Evolutionary conservation across 1,139 yeast genomes (phyloP), one percentile per base, ranked within the genome.

Genomic region (Kodamaea anthophila): DNA sequence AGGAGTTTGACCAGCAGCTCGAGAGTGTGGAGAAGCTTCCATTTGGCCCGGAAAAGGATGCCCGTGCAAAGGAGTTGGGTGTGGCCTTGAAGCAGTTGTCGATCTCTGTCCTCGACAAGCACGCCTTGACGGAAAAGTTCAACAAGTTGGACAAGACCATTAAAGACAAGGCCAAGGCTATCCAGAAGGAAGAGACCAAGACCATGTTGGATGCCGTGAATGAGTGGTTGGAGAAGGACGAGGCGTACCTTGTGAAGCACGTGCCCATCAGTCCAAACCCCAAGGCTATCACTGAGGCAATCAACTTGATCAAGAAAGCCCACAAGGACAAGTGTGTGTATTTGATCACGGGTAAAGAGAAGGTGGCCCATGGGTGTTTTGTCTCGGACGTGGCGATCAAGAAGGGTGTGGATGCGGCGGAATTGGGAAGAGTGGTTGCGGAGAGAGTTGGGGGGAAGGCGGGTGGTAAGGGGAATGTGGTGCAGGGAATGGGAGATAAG

Each of bases 381-480:
- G 70, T 91, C 34, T 75, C 94, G 3, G 78, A 83, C 41, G 77
- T 60, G 30, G 85, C 88, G 21, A 63, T 79, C 40, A 70, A 69
- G 30, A 75, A 81, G 55, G 91, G 91, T 32, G 63, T 86, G 24
- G 70, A 77, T 44, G 96, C 96, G 22, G 64, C 74, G 39, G 87
- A 74, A 18, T 70, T 87, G 43, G 94, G 94, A 21, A 62, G 69
- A 33, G 63, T 71, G 35, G 97, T 84, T 26, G 65, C 88, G 28
- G 60, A 65, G 32, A 67, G 70, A 47, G 77, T 93, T 46, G 99
- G 98, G 42, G 99, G 99, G 58, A 85, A 83, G 57, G 94, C 96
- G 36, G 99, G 99, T 60, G 99, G 99, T 56, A 91, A 86, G 61
- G 97, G 96, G 39, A 85, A 87, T 45, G 78, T 88, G 37, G 86